Evolutionary conservation across 768 basidiomycete species (phyloP).

Genomic region (Leccinum disarticulatum): DNA sequence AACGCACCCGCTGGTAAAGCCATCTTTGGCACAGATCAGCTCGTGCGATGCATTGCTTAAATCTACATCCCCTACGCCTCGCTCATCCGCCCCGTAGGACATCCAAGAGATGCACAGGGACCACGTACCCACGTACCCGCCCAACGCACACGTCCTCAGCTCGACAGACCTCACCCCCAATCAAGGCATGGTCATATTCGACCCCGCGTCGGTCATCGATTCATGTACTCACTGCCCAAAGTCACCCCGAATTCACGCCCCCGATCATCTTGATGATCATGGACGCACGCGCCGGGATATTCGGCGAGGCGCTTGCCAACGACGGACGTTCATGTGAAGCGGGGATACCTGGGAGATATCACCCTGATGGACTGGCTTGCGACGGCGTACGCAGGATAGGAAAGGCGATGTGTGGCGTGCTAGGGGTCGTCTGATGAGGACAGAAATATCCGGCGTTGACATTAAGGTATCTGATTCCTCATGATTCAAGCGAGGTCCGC

Average conservation of each 20-base stretch:
- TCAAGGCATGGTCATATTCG: conserved; percentile 72
- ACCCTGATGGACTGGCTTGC: conserved; percentile 34
- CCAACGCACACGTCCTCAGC: conserved; percentile 59
- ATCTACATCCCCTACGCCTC: neutral
- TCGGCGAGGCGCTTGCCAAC: conserved; percentile 43
- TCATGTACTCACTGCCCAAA: conserved; percentile 84
- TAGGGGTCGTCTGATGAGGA: neutral
- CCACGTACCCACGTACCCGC: conserved; percentile 66
- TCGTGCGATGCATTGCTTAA: conserved; percentile 27
- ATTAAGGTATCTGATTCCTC: no score
- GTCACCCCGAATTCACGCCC: conserved; percentile 87
- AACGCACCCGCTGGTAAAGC: no score
- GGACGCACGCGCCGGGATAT: conserved; percentile 33
- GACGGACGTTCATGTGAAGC: conserved; percentile 37
- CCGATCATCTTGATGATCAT: conserved; percentile 20
- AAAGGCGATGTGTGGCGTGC: conserved; percentile 1
- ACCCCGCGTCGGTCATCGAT: conserved; percentile 39
- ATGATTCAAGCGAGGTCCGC: no score
- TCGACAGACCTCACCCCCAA: conserved; percentile 53
- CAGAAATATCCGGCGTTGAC: neutral
- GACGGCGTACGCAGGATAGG: conserved; percentile 47
- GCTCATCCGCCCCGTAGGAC: conserved; percentile 33
- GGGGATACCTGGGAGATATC: conserved; percentile 24
- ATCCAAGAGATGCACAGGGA: conserved; percentile 90
- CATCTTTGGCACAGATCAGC: conserved; percentile 32